These are phyloP conservation scores for Aureobasidium sp. DNA, from an alignment of 2,329 filamentous ascomycete species.

Conservation along the genomic window DNA sequence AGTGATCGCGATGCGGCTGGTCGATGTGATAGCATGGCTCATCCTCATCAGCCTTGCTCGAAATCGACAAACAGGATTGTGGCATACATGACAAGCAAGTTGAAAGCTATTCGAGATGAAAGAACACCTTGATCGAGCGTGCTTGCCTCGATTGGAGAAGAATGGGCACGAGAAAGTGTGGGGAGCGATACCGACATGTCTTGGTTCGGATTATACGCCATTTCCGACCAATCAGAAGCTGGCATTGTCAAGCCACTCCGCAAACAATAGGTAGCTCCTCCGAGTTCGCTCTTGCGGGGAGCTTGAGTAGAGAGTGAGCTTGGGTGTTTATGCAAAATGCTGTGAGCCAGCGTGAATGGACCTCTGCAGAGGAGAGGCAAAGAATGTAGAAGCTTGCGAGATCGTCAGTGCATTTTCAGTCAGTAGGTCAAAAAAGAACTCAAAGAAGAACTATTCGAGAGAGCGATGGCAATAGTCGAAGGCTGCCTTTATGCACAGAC, in stretches of 20 bases:
- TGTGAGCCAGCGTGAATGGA: no score
- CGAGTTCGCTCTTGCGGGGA: conserved; percentile 2
- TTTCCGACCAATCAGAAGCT: conserved; percentile 10
- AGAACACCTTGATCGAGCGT: background rate
- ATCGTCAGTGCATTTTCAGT: no score
- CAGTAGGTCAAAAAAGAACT: background rate
- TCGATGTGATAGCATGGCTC: no score
- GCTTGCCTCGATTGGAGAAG: background rate
- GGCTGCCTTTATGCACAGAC: conserved; percentile 14
- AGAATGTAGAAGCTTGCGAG: no score
- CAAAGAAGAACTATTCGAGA: background rate
- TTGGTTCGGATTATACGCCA: conserved; percentile 11
- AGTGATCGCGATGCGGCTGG: no score
- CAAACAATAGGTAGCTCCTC: conserved; percentile 10
- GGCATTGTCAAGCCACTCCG: background rate
- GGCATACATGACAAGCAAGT: no score
- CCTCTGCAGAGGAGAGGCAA: no score
- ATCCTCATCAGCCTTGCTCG: no score
- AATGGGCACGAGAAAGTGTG: background rate
- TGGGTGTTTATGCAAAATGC: no score
- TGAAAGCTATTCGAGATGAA: no score
- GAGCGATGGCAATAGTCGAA: background rate
- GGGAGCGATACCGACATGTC: conserved; percentile 6
- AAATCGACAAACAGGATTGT: no score
- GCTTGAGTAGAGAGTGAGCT: no score